Conservation (phyloP, 1,284 basidiomycete species). For the Ceratobasidium theobromae region DNA sequence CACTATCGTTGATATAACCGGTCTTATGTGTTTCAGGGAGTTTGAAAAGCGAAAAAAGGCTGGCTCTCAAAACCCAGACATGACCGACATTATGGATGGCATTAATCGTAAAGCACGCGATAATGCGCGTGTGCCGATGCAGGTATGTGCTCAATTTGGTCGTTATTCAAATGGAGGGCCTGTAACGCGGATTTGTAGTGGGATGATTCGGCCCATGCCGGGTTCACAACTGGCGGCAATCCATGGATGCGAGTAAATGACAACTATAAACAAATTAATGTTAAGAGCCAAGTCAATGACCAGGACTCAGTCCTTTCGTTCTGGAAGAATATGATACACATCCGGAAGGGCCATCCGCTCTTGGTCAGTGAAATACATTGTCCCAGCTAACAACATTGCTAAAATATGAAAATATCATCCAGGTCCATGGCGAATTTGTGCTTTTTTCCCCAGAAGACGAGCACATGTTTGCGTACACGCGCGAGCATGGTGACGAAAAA, state of each 20-base stretch:
- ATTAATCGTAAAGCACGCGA: slow-evolving; percentile 68
- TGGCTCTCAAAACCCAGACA: slow-evolving; percentile 51
- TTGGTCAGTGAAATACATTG: slow-evolving; percentile 56
- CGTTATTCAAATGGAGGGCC: neutral
- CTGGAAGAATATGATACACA: slow-evolving; percentile 56
- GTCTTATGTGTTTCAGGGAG: neutral
- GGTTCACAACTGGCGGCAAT: slow-evolving; percentile 61
- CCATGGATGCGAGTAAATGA: slow-evolving; percentile 81
- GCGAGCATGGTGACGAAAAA: slow-evolving; percentile 45
- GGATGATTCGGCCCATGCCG: slow-evolving; percentile 57
- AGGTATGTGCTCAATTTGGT: slow-evolving; percentile 44
- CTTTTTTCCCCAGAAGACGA: slow-evolving; percentile 52
- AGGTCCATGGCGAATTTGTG: slow-evolving; percentile 62
- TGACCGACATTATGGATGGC: slow-evolving; percentile 57
- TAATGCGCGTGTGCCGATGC: slow-evolving; percentile 68
- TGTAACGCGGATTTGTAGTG: slow-evolving; percentile 50
- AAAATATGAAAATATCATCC: too few relatives aligned
- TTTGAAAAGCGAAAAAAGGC: slow-evolving; percentile 46
- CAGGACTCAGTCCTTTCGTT: slow-evolving; percentile 57
- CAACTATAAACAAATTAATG: slow-evolving; percentile 66
- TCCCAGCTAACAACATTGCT: too few relatives aligned
- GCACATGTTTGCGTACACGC: slow-evolving; percentile 59
- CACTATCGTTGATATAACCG: neutral
- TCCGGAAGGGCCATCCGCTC: slow-evolving; percentile 58
- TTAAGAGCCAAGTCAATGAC: slow-evolving; percentile 52